phyloP scores from a whole-genome alignment of 306 rosid species.

The Quercus engelmannii region DNA sequence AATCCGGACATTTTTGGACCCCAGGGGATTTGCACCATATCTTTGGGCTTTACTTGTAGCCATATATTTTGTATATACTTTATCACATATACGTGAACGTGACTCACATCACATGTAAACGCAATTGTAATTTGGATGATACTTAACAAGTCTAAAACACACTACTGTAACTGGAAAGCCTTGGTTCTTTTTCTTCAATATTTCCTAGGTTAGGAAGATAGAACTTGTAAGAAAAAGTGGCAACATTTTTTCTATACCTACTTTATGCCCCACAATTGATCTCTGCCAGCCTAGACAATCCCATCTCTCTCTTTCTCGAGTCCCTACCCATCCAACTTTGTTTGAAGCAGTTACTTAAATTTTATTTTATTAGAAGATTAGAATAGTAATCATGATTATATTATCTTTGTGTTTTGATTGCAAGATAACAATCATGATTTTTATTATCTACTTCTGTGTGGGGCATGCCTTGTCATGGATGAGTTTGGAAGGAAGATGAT shows the following conservation, averaged over 20 bases:
- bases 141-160: not conserved
- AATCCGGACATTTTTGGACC: conserved; percentile 21
- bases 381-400: not conserved
- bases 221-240: not conserved
- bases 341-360: not conserved
- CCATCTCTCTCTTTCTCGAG: not conserved
- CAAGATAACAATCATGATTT: not conserved
- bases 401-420: not conserved
- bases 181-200: not conserved
- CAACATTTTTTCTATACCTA: not conserved
- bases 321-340: not conserved
- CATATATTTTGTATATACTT: too few species aligned
- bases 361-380: not conserved
- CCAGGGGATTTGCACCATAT: not conserved
- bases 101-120: not conserved
- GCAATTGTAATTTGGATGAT: not conserved
- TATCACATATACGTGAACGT: too few species aligned
- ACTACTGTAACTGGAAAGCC: not conserved
- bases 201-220: not conserved
- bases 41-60: not conserved
- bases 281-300: not conserved
- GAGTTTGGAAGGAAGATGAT: conserved; percentile 9
- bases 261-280: not conserved
- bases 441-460: conserved; percentile 11
- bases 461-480: not conserved